phyloP scores from a whole-genome alignment of 1,284 basidiomycete genomes.

The Apiotrichum siamense region DNA sequence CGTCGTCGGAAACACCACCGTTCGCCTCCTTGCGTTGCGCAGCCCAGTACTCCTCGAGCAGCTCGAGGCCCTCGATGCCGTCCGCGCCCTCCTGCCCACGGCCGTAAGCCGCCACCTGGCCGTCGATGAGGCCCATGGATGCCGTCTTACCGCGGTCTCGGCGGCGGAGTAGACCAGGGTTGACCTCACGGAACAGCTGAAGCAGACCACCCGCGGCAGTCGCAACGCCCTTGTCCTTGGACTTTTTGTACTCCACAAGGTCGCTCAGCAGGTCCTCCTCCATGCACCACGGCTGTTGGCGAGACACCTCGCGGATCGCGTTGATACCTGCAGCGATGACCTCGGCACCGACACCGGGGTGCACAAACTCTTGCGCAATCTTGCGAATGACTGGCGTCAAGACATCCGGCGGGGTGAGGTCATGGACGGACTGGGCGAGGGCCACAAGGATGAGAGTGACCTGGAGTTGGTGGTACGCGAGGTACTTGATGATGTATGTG shows the following conservation, averaged over 20 bases:
- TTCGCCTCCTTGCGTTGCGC: slow-evolving; percentile 61
- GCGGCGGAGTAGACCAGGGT: slow-evolving; percentile 84
- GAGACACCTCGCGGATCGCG: slow-evolving; percentile 85
- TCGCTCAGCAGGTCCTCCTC: slow-evolving; percentile 83
- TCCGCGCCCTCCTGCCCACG: slow-evolving; percentile 61
- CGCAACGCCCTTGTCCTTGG: slow-evolving; percentile 87
- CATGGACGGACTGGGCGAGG: slow-evolving; percentile 92
- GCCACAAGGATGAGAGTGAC: slow-evolving; percentile 92
- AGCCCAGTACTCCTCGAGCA: slow-evolving; percentile 79
- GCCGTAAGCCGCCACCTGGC: slow-evolving; percentile 71
- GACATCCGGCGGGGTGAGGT: slow-evolving; percentile 89
- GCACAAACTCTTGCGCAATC: slow-evolving; percentile 91
- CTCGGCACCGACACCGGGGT: slow-evolving; percentile 92
- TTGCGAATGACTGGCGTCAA: slow-evolving; percentile 85
- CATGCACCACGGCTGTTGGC: slow-evolving; percentile 94
- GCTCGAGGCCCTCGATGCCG: slow-evolving; percentile 86
- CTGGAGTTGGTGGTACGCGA: slow-evolving; percentile 86
- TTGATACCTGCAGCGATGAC: slow-evolving; percentile 96
- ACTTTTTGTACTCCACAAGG: slow-evolving; percentile 89
- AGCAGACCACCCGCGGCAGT: slow-evolving; percentile 81
- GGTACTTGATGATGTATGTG: slow-evolving; percentile 87
- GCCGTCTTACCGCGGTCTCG: slow-evolving; percentile 82
- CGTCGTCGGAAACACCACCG: slow-evolving; percentile 50
- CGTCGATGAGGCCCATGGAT: slow-evolving; percentile 62
- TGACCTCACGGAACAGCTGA: slow-evolving; percentile 92